Base-by-base conservation (phyloP, 768 basidiomycete species). In the Tulasnella sp. region DNA sequence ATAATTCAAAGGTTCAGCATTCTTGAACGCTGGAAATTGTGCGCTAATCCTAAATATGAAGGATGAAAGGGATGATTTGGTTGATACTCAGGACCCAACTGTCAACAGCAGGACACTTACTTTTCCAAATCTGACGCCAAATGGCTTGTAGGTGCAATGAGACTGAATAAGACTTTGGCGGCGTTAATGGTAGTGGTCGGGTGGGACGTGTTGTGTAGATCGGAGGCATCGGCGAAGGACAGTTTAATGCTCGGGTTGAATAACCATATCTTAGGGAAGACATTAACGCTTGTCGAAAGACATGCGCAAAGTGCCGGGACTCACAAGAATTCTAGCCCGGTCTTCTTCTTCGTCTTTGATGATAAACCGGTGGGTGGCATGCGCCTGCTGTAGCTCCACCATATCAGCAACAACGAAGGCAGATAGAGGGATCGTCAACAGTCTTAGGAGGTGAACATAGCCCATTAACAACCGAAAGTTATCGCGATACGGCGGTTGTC, bases 331-430 rank as follows among this genome's bases (percentile, higher is more conserved):
- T 55, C 85, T 76, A 3, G 87, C 82, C 26, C 76, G 78, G 62
- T 90, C 88, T 27, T 85, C 81, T 67, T 95, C 91, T 64, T 94
- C 92, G 61, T 96, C 94, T 15, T 81, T 75, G 30, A 98, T 72
- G 32, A 93, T 78, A 67, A 98, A 97, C 9, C 93, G 86, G 71
- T 97, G 92, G 0, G 87, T 86, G 1, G 93, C 92, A 68, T 97
- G 94, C 1, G 94, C 91, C 56, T 87, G 85, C 3, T 90, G 86
- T 54, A 88, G 85, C 68, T 95, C 95, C 27, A 80, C 78, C 88
- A 98, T 88, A 66, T 96, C 91, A 62, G 90, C 83, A 11, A 92
- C 80, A 29, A 98, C 79, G 71, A 89, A 95, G n/a, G 89, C 87
- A 1, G 88, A 88, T 26, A 94, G 74, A 0, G 89, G 88, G 26